Percentiles rank a stretch among this genome's conserved stretches.
Evolutionary conservation across 331 rosid species (phyloP).

Genomic region (Quercus lobata): DNA sequence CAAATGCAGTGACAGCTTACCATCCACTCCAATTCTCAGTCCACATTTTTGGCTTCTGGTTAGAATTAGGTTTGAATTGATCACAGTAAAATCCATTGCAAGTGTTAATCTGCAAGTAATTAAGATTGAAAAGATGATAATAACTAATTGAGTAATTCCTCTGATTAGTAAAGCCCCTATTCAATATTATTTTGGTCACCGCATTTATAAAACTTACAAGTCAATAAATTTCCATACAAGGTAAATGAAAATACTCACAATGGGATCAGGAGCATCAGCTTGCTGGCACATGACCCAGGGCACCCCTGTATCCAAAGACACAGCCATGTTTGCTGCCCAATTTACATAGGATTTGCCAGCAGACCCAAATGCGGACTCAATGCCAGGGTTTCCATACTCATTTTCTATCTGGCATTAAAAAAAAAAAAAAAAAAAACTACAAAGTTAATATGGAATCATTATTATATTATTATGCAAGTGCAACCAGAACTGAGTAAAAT

Average conservation of each 20-base stretch:
- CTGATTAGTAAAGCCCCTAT: not conserved
- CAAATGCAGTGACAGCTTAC: constrained; percentile 32
- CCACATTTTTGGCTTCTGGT: constrained; percentile 83
- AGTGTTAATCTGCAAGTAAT: constrained; percentile 68
- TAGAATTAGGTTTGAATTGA: constrained; percentile 80
- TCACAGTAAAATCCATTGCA: constrained; percentile 95
- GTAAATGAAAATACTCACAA: constrained; percentile 51
- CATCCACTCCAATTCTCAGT: constrained; percentile 95
- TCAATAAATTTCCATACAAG: not conserved
- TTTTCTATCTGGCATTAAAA: constrained; percentile 66
- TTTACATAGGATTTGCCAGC: constrained; percentile 72
- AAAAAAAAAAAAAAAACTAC: not conserved
- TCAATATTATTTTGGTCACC: not conserved
- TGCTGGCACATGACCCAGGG: constrained; percentile 99
- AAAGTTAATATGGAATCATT: not conserved
- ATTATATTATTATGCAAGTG: not conserved
- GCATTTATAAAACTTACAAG: not conserved
- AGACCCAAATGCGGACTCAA: constrained; percentile 48
- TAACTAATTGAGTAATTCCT: constrained; percentile 2
- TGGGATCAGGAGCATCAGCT: constrained; percentile 85
- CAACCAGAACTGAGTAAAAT: not conserved
- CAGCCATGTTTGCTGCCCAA: constrained; percentile 96
- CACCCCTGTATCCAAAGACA: constrained; percentile 84
- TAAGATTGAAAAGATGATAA: not conserved
- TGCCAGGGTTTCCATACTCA: constrained; percentile 61